Base-by-base conservation (phyloP, 2,329 filamentous ascomycete species). In the Teratosphaeria zuluensis region DNA sequence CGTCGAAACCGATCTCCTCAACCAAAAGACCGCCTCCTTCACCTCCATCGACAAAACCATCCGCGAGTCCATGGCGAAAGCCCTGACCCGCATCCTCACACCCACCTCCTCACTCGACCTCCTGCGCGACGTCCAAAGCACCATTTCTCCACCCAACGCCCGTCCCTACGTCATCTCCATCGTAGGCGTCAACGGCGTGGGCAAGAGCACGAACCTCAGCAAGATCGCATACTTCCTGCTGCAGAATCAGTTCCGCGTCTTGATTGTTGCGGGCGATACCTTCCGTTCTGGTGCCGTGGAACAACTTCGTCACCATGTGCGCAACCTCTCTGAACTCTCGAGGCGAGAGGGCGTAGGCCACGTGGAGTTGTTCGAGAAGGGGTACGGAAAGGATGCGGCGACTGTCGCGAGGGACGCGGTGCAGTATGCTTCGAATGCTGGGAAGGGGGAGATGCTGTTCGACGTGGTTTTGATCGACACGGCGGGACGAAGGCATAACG, bases 171-270 rank as follows among this genome's bases (percentile, higher is more conserved):
- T 97, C 68, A 95, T 99, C 72, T 96, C 91, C 59, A 96, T 99
- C 62, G 94, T 99, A 51, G 94, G 94, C 62, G 94, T 99, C 71
- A 99, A 99, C 73, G 94, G 94, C 57, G 94, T 99, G 42, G 94
- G 94, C 70, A 99, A 99, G 77, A 96, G 92, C 16, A 99, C 94
- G 56, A 97, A 96, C 72, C 81, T 99, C 42, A 92, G 90, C 74
- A 99, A 99, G 75, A 96, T 99, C 65, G 95, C 92, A 74, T 99
- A 94, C 77, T 99, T 99, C 78, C 80, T 99, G 42, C 80, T 99
- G 33, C 92, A 99, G 75, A 99, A 99, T 79, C 92, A 95, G 72
- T 95, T 96, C 79, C 89, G 89, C 70, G 91, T 99, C 16, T 82
- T 99, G 59, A 90, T 99, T 65, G 92, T 90, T 14, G 92, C 94